Evolutionary conservation across 2,329 filamentous ascomycete genomes (phyloP).

Genomic region (Lachnellula subtilissima): DNA sequence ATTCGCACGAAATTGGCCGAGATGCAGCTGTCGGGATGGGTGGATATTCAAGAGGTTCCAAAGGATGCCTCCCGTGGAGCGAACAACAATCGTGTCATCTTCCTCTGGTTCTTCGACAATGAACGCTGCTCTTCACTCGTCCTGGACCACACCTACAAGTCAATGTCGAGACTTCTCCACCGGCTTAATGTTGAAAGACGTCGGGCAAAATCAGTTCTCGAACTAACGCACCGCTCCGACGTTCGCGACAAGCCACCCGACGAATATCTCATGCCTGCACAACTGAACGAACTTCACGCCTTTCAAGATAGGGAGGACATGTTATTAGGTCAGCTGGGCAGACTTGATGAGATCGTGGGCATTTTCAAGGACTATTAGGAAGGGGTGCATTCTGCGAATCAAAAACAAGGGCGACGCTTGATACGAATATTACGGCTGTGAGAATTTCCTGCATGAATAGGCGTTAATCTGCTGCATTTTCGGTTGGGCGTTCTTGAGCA

Average conservation of each 20-base stretch:
- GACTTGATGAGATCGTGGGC: constrained; percentile 80
- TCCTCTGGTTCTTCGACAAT: constrained; percentile 86
- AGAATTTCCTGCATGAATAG: constrained; percentile 16
- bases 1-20: constrained; percentile 78
- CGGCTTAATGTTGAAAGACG: constrained; percentile 72
- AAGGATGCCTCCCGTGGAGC: constrained; percentile 68
- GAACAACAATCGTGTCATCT: constrained; percentile 77
- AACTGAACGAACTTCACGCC: constrained; percentile 58
- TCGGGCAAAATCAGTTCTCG: constrained; percentile 66
- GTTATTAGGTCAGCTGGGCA: constrained; percentile 71
- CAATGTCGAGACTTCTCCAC: constrained; percentile 80
- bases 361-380: constrained; percentile 71
- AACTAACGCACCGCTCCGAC: constrained; percentile 79
- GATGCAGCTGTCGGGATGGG: constrained; percentile 80
- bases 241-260: constrained; percentile 74
- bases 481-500: constrained; percentile 12
- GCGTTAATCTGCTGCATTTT: constrained; percentile 18
- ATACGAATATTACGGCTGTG: constrained; percentile 9
- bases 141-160: constrained; percentile 80
- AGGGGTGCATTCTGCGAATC: neutral
- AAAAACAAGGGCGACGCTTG: constrained; percentile 1
- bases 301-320: constrained; percentile 64
- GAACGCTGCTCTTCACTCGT: constrained; percentile 66
- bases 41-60: constrained; percentile 91
- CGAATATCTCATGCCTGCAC: constrained; percentile 68